Evolutionary conservation across 805 yeast genomes (phyloP).

Genomic region (Zygoascus ofunaensis): DNA sequence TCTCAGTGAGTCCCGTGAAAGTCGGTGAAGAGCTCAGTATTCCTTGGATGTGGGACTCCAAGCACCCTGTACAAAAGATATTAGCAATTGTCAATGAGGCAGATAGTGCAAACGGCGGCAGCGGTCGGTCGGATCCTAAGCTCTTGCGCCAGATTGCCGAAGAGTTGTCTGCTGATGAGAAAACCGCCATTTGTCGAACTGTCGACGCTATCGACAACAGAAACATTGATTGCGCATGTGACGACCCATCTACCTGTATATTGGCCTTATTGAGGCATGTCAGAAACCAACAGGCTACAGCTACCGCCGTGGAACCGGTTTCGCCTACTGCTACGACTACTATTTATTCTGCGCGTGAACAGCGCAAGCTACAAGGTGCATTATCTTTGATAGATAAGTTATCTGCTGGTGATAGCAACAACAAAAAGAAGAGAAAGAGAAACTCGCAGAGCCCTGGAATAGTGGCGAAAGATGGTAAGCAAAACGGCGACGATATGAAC

Average conservation of each 20-base stretch:
- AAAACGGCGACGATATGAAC: not conserved
- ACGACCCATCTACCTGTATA: slow-evolving; percentile 17
- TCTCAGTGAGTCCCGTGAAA: slow-evolving; percentile 47
- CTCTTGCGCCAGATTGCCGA: not conserved
- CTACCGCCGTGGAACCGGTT: slow-evolving; percentile 3
- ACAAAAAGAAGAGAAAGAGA: slow-evolving; percentile 1
- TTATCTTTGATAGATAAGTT: slow-evolving; percentile 18
- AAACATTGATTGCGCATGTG: slow-evolving; percentile 26
- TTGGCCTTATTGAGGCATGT: slow-evolving; percentile 3
- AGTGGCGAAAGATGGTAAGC: not conserved
- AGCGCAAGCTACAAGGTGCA: slow-evolving; percentile 21
- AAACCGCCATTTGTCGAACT: slow-evolving; percentile 12
- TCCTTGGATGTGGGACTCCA: slow-evolving; percentile 82
- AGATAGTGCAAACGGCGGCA: slow-evolving; percentile 17
- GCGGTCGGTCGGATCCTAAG: slow-evolving; percentile 5
- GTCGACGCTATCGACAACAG: slow-evolving; percentile 17
- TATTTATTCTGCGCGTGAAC: slow-evolving; percentile 22
- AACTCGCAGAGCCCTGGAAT: not conserved
- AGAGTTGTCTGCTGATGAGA: slow-evolving; percentile 16
- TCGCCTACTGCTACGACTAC: slow-evolving; percentile 6
- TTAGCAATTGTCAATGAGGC: slow-evolving; percentile 36
- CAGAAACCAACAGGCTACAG: slow-evolving; percentile 13
- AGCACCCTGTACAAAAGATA: slow-evolving; percentile 62
- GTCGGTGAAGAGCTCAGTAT: slow-evolving; percentile 66
- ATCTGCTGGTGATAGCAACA: slow-evolving; percentile 8